Conservation (phyloP, 164 flowering plant genomes). For the Vitis rotundifolia region DNA sequence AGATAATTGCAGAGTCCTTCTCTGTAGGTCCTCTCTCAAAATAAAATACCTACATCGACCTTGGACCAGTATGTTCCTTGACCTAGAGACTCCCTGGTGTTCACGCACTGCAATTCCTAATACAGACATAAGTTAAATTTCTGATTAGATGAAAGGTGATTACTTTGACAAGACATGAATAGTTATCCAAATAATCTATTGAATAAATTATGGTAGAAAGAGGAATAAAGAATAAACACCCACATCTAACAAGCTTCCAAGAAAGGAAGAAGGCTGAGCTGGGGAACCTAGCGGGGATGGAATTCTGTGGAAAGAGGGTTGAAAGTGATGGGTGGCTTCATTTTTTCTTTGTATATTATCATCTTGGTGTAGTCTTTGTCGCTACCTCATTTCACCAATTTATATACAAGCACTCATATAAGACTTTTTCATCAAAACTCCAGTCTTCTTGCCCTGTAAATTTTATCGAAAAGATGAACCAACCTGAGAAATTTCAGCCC, state of each 20-base stretch:
- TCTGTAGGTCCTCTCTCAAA: too few species aligned
- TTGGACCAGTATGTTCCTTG: too few species aligned
- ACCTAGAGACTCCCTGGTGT: not conserved
- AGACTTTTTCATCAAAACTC: not conserved
- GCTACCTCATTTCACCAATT: not conserved
- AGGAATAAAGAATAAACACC: not conserved
- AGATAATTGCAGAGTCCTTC: too few species aligned
- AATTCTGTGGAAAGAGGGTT: conserved; percentile 8
- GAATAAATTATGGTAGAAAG: not conserved
- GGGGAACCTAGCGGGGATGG: conserved; percentile 17
- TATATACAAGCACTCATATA: not conserved
- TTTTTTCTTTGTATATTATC: not conserved
- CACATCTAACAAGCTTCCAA: conserved; percentile 13
- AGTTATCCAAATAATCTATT: not conserved
- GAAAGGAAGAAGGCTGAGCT: not conserved
- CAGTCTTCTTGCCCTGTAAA: not conserved
- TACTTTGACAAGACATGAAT: conserved; percentile 12
- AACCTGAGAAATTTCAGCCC: conserved; percentile 24
- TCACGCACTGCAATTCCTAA: not conserved
- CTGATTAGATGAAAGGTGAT: not conserved
- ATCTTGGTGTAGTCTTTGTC: conserved; percentile 11
- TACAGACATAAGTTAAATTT: not conserved
- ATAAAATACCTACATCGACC: too few species aligned
- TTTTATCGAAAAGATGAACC: conserved; percentile 25
- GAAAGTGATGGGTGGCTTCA: conserved; percentile 2